Conservation (phyloP, 78 protist species). For the Dictyostelium purpureum region DNA sequence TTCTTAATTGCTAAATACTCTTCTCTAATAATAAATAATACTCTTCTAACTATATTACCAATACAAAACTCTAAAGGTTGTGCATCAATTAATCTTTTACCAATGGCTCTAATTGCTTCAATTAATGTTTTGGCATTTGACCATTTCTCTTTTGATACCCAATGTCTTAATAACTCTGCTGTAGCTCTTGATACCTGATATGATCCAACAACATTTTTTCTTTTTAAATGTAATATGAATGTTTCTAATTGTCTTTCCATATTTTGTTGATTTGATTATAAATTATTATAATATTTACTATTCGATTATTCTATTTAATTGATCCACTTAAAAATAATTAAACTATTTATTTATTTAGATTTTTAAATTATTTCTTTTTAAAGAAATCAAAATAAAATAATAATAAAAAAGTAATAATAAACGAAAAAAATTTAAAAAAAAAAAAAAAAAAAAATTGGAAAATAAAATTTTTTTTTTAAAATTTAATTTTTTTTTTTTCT, state of each 20-base stretch:
- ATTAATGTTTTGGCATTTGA: constrained; percentile 46
- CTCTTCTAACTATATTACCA: constrained; percentile 84
- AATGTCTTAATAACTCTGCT: constrained; percentile 57
- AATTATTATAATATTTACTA: constrained; percentile 8
- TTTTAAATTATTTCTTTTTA: not conserved
- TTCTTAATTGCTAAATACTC: constrained; percentile 51
- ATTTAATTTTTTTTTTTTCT: not conserved
- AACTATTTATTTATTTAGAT: not conserved
- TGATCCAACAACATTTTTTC: constrained; percentile 69
- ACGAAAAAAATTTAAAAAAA: not conserved
- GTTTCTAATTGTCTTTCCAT: constrained; percentile 32
- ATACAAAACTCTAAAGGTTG: constrained; percentile 84
- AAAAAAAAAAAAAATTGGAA: not conserved
- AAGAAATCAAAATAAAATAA: not conserved
- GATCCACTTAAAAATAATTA: too few species aligned
- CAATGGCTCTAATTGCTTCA: constrained; percentile 52
- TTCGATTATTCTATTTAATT: too few species aligned
- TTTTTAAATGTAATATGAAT: constrained; percentile 48
- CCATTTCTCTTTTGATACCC: constrained; percentile 54
- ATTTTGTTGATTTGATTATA: too few species aligned
- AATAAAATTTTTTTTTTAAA: too few species aligned
- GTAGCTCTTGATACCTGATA: constrained; percentile 59
- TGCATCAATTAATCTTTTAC: constrained; percentile 63
- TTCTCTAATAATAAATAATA: constrained; percentile 76
- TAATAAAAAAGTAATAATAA: not conserved